Evolutionary conservation across 1,139 yeast genomes (phyloP), one percentile per base, ranked within the genome.

Genomic region (Schwanniomyces etchellsii): DNA sequence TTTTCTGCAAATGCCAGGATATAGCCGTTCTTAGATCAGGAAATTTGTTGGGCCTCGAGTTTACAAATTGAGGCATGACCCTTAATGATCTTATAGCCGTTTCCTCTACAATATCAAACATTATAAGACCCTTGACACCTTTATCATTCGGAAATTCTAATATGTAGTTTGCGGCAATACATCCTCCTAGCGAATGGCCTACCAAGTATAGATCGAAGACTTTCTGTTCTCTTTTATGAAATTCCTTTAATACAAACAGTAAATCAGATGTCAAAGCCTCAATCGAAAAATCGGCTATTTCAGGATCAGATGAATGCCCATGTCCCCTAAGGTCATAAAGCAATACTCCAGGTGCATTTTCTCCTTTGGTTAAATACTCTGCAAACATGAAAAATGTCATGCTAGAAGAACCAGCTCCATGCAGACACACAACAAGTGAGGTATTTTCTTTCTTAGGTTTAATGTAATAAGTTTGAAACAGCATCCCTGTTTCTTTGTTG

Each of bases 131-230:
- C 27, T 66, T 62, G 2, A 77, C 46, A 33, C 58, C 42, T 5
- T 32, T 28, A 13, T 42, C 30, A 5, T 36, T 34, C 21, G 51
- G 38, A 44, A 40, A 14, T 2, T 14, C 30, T 16, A 28, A 38
- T 30, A 42, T 45, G 35, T 37, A 74, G 28, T 70, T 69, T 0
- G 95, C 72, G 26, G 86, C 64, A 3, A 91, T 77, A 0, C 96
- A 70, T 0, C 97, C 98, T 2, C 98, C 99, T 15, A 93, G 62
- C 3, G 96, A 85, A 52, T 91, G 99, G 0, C 98, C 98, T 5
- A 89, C 65, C 2, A 88, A 57, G 31, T 83, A 57, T 27, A 60
- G 28, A 3, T 55, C 40, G 17, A 37, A 43, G 14, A 14, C 32
- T 2, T 38, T 42, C 22, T 37, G 34, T 34, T 55, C 48, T 11